Percentiles rank a stretch among this genome's conserved stretches.
Evolutionary conservation across 345 rosid species (phyloP).

Genomic region (Anacardium occidentale): DNA sequence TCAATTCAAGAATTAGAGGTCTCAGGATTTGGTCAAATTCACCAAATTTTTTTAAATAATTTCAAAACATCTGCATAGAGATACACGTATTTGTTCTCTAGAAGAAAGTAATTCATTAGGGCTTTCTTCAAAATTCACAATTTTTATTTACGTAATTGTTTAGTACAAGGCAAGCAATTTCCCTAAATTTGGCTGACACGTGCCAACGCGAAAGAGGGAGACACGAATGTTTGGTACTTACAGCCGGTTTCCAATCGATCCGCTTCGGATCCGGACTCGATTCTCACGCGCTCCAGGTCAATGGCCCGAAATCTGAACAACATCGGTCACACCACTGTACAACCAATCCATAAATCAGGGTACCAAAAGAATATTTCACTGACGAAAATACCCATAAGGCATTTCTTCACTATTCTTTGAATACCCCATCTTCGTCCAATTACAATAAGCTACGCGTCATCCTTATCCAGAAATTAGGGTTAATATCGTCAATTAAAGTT

Average conservation of each 20-base stretch:
- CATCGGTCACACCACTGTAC: constrained; percentile 6
- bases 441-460: background rate
- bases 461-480: constrained; percentile 22
- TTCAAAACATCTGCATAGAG: background rate
- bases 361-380: background rate
- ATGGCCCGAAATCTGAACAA: constrained; percentile 14
- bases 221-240: background rate
- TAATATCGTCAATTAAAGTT: constrained; percentile 17
- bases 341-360: background rate
- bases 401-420: background rate
- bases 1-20: background rate
- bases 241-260: background rate
- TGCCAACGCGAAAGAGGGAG: background rate
- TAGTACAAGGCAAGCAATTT: background rate
- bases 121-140: too few species aligned
- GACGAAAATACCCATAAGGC: constrained; percentile 6
- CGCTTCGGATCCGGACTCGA: constrained; percentile 5
- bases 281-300: constrained; percentile 13
- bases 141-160: too few species aligned
- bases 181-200: background rate
- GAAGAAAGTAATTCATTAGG: too few species aligned
- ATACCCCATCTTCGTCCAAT: background rate
- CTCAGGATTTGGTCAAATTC: background rate
- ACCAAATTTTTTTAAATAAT: background rate
- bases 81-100: background rate